Conservation (phyloP, 2,329 filamentous ascomycete species). For the Orbilia ellipsospora region DNA sequence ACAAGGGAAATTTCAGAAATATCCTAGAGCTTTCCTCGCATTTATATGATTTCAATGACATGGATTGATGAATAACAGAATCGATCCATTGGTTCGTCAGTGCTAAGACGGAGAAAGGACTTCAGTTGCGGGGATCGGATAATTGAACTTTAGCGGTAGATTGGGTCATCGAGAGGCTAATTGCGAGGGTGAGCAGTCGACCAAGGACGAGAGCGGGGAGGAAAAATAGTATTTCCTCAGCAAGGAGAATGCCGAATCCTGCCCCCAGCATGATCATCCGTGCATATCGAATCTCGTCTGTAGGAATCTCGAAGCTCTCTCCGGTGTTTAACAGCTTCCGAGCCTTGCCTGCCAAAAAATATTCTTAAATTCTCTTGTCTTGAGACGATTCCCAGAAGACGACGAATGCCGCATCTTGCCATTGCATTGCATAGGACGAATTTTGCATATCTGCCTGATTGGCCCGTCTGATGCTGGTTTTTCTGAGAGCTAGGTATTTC, state of each 20-base stretch:
- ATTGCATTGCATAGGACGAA: constrained; percentile 45
- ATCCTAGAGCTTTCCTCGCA: constrained; percentile 32
- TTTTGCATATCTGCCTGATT: constrained; percentile 25
- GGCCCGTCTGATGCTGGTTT: constrained; percentile 27
- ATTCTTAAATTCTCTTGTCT: background rate
- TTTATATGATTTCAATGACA: constrained; percentile 44
- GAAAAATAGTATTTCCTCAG: constrained; percentile 8
- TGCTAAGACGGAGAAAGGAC: constrained; percentile 11
- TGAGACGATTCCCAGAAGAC: constrained; percentile 11
- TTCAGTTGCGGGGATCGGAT: constrained; percentile 50
- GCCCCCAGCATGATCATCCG: constrained; percentile 17
- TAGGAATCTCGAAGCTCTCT: background rate
- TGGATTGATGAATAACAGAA: constrained; percentile 52
- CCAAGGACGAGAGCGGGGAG: background rate
- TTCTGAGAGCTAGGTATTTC: constrained; percentile 38
- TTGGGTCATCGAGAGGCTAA: constrained; percentile 37
- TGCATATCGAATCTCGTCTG: constrained; percentile 26
- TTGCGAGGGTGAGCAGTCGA: constrained; percentile 23
- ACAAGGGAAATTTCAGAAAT: constrained; percentile 30
- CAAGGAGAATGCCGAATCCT: constrained; percentile 2
- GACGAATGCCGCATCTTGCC: constrained; percentile 53
- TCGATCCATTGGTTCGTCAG: constrained; percentile 34
- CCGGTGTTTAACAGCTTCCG: constrained; percentile 19
- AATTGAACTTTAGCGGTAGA: constrained; percentile 48
- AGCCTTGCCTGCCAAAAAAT: constrained; percentile 4